Evolutionary conservation across 129 eudicot genomes (phyloP).

Genomic region (Kitagawia praeruptora): DNA sequence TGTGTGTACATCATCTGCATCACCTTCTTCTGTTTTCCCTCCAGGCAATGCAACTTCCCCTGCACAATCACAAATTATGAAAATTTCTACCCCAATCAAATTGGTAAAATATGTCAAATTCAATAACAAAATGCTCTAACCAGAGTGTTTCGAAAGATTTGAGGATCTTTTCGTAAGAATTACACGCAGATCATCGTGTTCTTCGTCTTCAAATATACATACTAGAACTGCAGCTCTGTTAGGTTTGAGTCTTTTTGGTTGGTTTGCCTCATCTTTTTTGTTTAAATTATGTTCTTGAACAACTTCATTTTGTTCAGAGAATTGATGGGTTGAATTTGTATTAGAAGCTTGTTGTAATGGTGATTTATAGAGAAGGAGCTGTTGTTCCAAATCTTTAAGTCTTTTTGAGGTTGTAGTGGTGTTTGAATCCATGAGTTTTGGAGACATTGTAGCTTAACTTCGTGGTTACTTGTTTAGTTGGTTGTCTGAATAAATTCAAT

Average conservation of each 20-base stretch:
- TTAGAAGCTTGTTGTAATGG: background rate
- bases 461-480: background rate
- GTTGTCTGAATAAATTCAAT: too few relatives aligned
- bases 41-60: constrained; percentile 85
- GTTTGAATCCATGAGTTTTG: constrained; percentile 8
- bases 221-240: constrained; percentile 29
- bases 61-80: constrained; percentile 15
- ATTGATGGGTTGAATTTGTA: constrained; percentile 1
- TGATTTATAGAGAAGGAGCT: constrained; percentile 1
- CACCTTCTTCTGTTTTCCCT: constrained; percentile 59
- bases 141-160: constrained; percentile 25
- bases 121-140: constrained; percentile 5
- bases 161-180: constrained; percentile 33
- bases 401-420: background rate
- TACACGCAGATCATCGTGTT: constrained; percentile 20
- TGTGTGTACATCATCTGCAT: constrained; percentile 39
- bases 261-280: background rate
- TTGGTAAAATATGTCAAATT: background rate
- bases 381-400: constrained; percentile 2
- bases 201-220: constrained; percentile 21
- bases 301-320: background rate
- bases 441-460: background rate
- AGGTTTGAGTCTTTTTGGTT: constrained; percentile 3
- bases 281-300: background rate
- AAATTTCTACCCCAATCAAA: background rate